These are phyloP conservation scores for Maudiozyma saulgeensis DNA, from an alignment of 805 yeast species.

Conservation along the genomic window DNA sequence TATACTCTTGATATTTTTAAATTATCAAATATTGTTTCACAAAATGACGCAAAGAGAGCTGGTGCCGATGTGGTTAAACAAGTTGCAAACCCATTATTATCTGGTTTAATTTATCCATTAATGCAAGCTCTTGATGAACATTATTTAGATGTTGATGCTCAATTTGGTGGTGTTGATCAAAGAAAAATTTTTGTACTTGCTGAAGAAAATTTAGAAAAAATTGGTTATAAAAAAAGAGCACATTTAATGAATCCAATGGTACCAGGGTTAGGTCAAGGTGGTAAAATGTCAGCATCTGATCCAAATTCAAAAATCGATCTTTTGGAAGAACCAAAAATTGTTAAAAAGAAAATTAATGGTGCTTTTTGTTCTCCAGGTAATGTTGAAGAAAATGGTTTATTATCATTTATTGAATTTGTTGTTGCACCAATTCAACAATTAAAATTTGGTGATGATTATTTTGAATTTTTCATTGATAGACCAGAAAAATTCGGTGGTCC, in stretches of 20 bases:
- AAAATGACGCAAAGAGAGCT: slow-evolving; percentile 95
- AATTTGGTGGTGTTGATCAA: slow-evolving; percentile 98
- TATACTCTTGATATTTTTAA: slow-evolving; percentile 87
- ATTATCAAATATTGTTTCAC: slow-evolving; percentile 75
- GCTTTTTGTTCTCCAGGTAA: slow-evolving; percentile 96
- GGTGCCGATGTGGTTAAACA: slow-evolving; percentile 99
- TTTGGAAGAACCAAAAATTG: slow-evolving; percentile 77
- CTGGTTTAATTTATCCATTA: slow-evolving; percentile 92
- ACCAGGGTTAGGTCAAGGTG: slow-evolving; percentile 94
- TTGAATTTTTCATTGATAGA: slow-evolving; percentile 68
- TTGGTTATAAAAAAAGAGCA: slow-evolving; percentile 95
- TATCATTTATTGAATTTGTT: slow-evolving; percentile 78
- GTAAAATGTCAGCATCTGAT: slow-evolving; percentile 97
- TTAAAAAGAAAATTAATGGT: slow-evolving; percentile 80
- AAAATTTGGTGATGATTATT: slow-evolving; percentile 47
- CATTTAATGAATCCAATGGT: slow-evolving; percentile 99
- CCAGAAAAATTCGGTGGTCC: slow-evolving; percentile 98
- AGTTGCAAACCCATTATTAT: slow-evolving; percentile 83
- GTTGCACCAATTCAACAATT: slow-evolving; percentile 79
- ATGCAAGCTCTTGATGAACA: slow-evolving; percentile 99
- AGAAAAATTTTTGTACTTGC: slow-evolving; percentile 95
- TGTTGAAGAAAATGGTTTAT: slow-evolving; percentile 81
- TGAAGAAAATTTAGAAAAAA: slow-evolving; percentile 76
- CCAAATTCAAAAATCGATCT: slow-evolving; percentile 95
- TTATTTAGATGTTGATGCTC: slow-evolving; percentile 78